Base-by-base conservation (phyloP, 331 rosid species). In the Quercus lobata region DNA sequence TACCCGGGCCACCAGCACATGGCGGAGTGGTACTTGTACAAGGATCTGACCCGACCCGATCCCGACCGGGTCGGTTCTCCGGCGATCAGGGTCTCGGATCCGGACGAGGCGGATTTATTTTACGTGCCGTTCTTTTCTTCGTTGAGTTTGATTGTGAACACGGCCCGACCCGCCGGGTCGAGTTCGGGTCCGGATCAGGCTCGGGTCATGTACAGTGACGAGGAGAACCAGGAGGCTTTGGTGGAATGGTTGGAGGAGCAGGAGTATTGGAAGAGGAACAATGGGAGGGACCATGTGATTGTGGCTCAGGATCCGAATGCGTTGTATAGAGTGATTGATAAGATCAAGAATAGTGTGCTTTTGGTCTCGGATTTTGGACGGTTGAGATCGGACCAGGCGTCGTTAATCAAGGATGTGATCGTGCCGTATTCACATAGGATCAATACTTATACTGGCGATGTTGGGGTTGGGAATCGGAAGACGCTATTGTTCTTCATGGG, bases 1-100 rank as follows among this genome's bases (percentile, higher is more conserved):
- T 96, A 93, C 83, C 99, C 99, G 0, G 99, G 99, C 10, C 99
- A 95, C 78, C 99, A 95, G 86, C 96, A 93, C 86, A 95, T 95
- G 99, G 86, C 93, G 17, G 99, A 95, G 80, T 95, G 99, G 99
- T 92, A 91, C 78, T 82, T 95, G 9, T 95, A 83, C 83, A 17
- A 77, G 30, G 96, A 95, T 83, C 89, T 95, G 3, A 53, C 73
- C 24, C 83, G 90, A 35, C 79, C 90, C 74, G 88, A 84, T 0
- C 75, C 85, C 1, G 87, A 84, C 11, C 96, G 97, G 1, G 21
- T 71, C 0, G 93, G 87, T 17, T 93, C 96, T 14, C 88, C 97
- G 0, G 78, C 85, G 0, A 84, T 60, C 54, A 82, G 90, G 69
- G 98, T 90, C 0, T 15, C 57, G 73, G 98, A 93, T 87, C 99